Conservation (phyloP, 2,329 filamentous ascomycete species). For the Penicillium hesseltinei region DNA sequence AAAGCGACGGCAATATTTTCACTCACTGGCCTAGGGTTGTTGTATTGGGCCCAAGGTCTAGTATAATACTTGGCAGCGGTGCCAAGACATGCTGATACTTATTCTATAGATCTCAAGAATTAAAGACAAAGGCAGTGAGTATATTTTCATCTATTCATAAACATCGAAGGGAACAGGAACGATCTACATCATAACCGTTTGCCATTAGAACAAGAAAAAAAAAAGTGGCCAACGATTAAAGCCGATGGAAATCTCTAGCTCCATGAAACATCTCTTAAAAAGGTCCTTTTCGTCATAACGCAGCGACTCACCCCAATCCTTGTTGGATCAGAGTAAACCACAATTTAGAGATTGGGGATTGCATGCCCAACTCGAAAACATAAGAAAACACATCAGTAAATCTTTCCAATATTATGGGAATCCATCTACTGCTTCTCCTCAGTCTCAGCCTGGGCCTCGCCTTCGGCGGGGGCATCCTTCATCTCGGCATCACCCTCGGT, state of each 20-base stretch:
- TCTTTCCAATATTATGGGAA: slow-evolving; percentile 1
- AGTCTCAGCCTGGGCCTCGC: slow-evolving; percentile 24
- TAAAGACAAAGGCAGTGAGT: slow-evolving; percentile 8
- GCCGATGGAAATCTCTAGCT: slow-evolving; percentile 21
- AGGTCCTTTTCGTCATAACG: slow-evolving; percentile 27
- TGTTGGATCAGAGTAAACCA: not conserved
- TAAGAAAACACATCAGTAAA: slow-evolving; percentile 2
- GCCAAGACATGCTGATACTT: too few relatives aligned
- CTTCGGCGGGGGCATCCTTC: slow-evolving; percentile 56
- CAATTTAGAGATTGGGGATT: not conserved
- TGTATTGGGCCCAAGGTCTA: too few relatives aligned
- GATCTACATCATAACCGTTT: slow-evolving; percentile 28
- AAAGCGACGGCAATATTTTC: too few relatives aligned
- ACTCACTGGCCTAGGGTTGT: too few relatives aligned
- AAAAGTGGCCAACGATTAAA: slow-evolving; percentile 3
- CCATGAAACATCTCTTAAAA: slow-evolving; percentile 26
- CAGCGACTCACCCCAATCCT: slow-evolving; percentile 3
- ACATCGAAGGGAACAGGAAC: slow-evolving; percentile 10
- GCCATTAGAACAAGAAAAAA: slow-evolving; percentile 24
- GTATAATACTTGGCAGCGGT: too few relatives aligned
- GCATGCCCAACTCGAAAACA: not conserved
- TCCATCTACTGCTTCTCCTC: slow-evolving; percentile 41
- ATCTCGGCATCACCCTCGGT: slow-evolving; percentile 53
- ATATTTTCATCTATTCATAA: slow-evolving; percentile 28
- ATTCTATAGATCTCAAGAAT: too few relatives aligned